Evolutionary conservation across 257 asterid genomes (phyloP), one percentile per base, ranked within the genome.

Genomic region (Ehretia macrophylla): DNA sequence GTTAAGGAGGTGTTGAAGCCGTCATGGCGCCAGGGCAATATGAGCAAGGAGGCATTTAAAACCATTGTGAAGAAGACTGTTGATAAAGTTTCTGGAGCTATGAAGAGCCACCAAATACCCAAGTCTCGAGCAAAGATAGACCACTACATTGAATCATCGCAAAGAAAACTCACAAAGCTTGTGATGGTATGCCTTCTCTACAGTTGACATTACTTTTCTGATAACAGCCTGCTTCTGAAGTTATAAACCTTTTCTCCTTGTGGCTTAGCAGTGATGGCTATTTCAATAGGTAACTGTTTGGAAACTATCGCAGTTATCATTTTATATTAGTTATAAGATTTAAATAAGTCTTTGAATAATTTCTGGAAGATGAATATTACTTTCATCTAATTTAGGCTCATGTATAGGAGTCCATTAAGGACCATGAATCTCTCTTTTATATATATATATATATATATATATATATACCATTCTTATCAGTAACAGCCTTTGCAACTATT

Each of bases 41-140:
- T 92, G 97, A 92, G 97, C 85, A 92, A 86, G 84, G 99, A 88
- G 77, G 99, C 96, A 11, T 92, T 92, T 72, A 92, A 92, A 82
- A 92, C 99, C 64, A 88, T 92, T 60, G 97, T 92, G 68, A 92
- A 88, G 89, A 92, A 92, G 76, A 92, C 99, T n/a, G 97, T 92
- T 58, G 99, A 92, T 73, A 92, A 90, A 79, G 99, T 92, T 59
- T 86, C 97, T 68, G 97, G 94, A 68, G 94, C 96, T 65, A 84
- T 89, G 93, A 83, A 83, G 84, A 78, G 87, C 63, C 94, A 73
- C 71, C 86, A 72, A 35, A 60, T 88, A 64, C 99, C 99, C 17
- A 88, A 80, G 76, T 92, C 99, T 54, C 92, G 85, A 83, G 68
- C 81, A 52, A 88, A 86, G 81, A 80, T 92, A 50, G 76, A 85